These are phyloP conservation scores for Cornus suecica DNA, from an alignment of 148 eudicot species.

Conservation along the genomic window DNA sequence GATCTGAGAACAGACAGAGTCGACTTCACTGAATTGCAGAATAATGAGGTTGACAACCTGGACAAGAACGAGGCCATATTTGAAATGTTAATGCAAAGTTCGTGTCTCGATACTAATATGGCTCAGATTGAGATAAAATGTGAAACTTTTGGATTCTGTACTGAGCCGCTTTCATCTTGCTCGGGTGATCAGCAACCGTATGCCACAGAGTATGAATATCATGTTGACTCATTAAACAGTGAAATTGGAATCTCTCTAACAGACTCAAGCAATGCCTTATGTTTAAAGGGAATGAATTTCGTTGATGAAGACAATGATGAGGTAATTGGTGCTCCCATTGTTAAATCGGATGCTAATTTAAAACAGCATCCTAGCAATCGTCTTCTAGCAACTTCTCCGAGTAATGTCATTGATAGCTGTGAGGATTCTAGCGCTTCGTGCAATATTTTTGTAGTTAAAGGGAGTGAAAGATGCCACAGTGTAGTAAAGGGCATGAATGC, in stretches of 20 bases:
- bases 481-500: slow-evolving; percentile 2
- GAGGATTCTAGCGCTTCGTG: slow-evolving; percentile 7
- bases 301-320: slow-evolving; percentile 5
- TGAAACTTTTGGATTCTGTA: slow-evolving; percentile 10
- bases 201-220: slow-evolving; percentile 11
- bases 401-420: background rate
- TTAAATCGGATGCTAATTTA: slow-evolving; percentile 11
- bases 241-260: background rate
- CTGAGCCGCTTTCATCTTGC: slow-evolving; percentile 5
- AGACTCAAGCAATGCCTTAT: slow-evolving; percentile 5
- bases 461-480: slow-evolving; percentile 1
- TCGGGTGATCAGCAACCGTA: slow-evolving; percentile 4
- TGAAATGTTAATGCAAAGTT: slow-evolving; percentile 1
- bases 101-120: slow-evolving; percentile 8
- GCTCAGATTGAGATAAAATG: slow-evolving; percentile 13
- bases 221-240: background rate
- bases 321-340: slow-evolving; percentile 9
- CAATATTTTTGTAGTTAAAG: slow-evolving; percentile 8
- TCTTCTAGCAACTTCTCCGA: slow-evolving; percentile 1
- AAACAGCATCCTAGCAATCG: slow-evolving; percentile 4
- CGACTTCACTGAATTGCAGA: slow-evolving; percentile 3
- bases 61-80: slow-evolving; percentile 1
- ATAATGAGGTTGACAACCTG: slow-evolving; percentile 14
- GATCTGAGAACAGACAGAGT: slow-evolving; percentile 21
- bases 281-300: slow-evolving; percentile 9